These are phyloP conservation scores for Huntiella abstrusa DNA, from an alignment of 2,329 filamentous ascomycete species.

Conservation along the genomic window DNA sequence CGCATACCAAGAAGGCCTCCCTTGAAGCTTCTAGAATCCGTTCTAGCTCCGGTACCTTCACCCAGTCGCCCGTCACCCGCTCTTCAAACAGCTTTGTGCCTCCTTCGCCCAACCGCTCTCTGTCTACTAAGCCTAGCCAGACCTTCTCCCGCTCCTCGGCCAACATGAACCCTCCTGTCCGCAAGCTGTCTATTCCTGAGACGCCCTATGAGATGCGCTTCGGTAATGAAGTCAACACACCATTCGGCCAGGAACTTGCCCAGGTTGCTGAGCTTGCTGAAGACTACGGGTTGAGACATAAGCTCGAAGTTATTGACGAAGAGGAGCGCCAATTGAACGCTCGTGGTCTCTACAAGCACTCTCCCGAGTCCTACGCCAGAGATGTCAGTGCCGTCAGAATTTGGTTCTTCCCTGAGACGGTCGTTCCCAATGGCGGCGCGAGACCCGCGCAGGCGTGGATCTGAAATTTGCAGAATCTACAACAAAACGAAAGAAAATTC, in stretches of 20 bases:
- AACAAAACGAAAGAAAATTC: slow-evolving; percentile 1
- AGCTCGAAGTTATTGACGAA: slow-evolving; percentile 45
- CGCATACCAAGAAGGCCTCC: slow-evolving; percentile 70
- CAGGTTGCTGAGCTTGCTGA: slow-evolving; percentile 87
- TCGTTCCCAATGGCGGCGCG: slow-evolving; percentile 5
- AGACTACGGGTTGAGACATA: slow-evolving; percentile 52
- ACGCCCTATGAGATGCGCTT: slow-evolving; percentile 13
- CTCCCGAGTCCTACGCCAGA: slow-evolving; percentile 63
- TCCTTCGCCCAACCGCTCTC: slow-evolving; percentile 26
- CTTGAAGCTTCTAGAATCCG: slow-evolving; percentile 52
- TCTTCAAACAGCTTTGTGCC: slow-evolving; percentile 29
- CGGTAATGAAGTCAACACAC: slow-evolving; percentile 32
- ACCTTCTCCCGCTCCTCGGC: slow-evolving; percentile 15
- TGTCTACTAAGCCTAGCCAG: slow-evolving; percentile 12
- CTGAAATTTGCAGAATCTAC: slow-evolving; percentile 15
- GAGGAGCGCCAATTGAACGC: slow-evolving; percentile 52
- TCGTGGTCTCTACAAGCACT: slow-evolving; percentile 54
- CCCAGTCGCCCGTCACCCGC: slow-evolving; percentile 29
- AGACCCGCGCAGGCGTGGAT: slow-evolving; percentile 29
- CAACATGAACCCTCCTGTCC: slow-evolving; percentile 3
- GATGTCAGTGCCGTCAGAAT: slow-evolving; percentile 57
- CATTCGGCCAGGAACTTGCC: slow-evolving; percentile 76
- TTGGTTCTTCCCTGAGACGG: slow-evolving; percentile 33
- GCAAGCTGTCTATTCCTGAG: slow-evolving; percentile 18
- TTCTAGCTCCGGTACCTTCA: slow-evolving; percentile 36